Percentiles rank a stretch among this genome's conserved stretches.
phyloP scores from a whole-genome alignment of 1,139 yeast species.

The Sugiyamaella grinbergsii region DNA sequence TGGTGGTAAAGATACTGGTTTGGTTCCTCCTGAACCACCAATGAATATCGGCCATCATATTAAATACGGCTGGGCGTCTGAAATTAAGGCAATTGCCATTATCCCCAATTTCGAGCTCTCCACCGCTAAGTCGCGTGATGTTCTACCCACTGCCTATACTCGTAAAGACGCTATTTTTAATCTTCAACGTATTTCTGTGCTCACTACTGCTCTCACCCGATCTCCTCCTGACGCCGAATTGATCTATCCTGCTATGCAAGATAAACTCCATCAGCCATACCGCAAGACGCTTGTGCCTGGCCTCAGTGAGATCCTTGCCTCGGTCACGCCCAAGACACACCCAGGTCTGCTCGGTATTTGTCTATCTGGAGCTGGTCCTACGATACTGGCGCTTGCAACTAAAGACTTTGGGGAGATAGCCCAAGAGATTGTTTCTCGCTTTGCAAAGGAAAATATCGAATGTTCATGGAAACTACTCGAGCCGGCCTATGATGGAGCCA shows the following conservation, averaged over 20 bases:
- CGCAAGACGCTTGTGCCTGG: slow-evolving; percentile 92
- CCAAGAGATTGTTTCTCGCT: slow-evolving; percentile 65
- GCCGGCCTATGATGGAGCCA: slow-evolving; percentile 86
- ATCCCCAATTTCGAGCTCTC: slow-evolving; percentile 94
- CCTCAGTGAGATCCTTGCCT: slow-evolving; percentile 72
- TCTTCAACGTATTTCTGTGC: slow-evolving; percentile 72
- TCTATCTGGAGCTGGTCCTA: slow-evolving; percentile 97
- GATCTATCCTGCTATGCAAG: slow-evolving; percentile 95
- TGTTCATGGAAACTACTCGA: slow-evolving; percentile 84
- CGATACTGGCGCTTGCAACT: slow-evolving; percentile 91
- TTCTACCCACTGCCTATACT: slow-evolving; percentile 78
- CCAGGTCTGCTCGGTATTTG: slow-evolving; percentile 92
- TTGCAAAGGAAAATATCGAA: slow-evolving; percentile 63
- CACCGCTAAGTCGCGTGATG: slow-evolving; percentile 88
- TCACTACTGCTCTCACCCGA: slow-evolving; percentile 80
- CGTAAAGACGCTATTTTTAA: slow-evolving; percentile 86
- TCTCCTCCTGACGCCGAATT: slow-evolving; percentile 79
- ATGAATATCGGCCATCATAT: slow-evolving; percentile 83
- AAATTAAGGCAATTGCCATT: slow-evolving; percentile 83
- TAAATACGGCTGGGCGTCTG: slow-evolving; percentile 78
- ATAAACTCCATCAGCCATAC: slow-evolving; percentile 93
- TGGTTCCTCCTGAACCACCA: slow-evolving; percentile 83
- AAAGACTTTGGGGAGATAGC: slow-evolving; percentile 86
- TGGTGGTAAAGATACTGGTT: slow-evolving; percentile 65
- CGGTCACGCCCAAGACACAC: slow-evolving; percentile 78